Conservation (phyloP, 2,329 filamentous ascomycete genomes). For the Pseudogymnoascus destructans region DNA sequence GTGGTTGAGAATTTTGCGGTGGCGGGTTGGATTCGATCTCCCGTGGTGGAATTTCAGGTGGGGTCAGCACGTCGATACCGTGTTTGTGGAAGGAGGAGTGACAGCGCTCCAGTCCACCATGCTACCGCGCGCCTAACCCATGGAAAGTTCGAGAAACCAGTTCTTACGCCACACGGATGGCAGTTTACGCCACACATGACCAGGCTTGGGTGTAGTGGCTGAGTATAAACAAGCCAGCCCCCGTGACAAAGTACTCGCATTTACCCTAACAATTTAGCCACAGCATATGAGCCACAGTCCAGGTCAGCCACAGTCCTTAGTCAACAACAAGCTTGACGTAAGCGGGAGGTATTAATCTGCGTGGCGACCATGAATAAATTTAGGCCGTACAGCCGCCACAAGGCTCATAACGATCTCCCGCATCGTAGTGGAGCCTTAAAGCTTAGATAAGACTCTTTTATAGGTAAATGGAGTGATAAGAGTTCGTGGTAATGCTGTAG, state of each 20-base stretch:
- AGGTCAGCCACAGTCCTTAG: background rate
- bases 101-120: too few species aligned
- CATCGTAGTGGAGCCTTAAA: conserved; percentile 12
- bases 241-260: background rate
- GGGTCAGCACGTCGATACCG: too few species aligned
- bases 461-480: conserved; percentile 16
- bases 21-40: too few species aligned
- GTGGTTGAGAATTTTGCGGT: too few species aligned
- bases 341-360: background rate
- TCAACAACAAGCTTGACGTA: background rate
- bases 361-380: background rate
- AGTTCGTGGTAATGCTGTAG: conserved; percentile 16
- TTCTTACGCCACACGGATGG: too few species aligned
- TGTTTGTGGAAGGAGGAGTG: too few species aligned
- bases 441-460: conserved; percentile 16
- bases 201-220: background rate
- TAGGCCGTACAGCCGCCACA: background rate
- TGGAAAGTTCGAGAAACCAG: too few species aligned
- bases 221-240: background rate
- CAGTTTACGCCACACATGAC: background rate
- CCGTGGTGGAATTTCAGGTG: too few species aligned
- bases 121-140: too few species aligned
- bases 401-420: background rate
- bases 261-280: background rate
- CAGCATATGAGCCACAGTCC: too few species aligned